Percentiles rank a stretch among this genome's conserved stretches.
Conservation (phyloP, 2,329 filamentous ascomycete species). For the Orbilia ellipsospora region DNA sequence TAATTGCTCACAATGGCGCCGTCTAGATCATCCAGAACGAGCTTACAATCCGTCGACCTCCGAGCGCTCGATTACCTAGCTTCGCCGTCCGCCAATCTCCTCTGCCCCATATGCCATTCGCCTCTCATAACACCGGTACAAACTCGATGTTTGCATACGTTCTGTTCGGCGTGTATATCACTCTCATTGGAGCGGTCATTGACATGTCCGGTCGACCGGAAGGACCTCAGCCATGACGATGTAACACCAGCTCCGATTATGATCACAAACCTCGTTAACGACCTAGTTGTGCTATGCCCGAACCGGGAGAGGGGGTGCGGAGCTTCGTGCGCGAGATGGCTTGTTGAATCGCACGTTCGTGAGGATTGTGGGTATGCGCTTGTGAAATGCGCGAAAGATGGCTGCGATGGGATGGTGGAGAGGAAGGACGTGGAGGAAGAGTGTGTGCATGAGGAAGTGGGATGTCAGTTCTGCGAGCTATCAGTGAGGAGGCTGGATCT, state of each 20-base stretch:
- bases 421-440: slow-evolving; percentile 66
- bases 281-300: slow-evolving; percentile 71
- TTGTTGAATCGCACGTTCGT: slow-evolving; percentile 69
- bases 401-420: slow-evolving; percentile 68
- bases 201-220: slow-evolving; percentile 59
- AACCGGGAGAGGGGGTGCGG: slow-evolving; percentile 68
- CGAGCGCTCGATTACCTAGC: slow-evolving; percentile 61
- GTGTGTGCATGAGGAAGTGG: slow-evolving; percentile 68
- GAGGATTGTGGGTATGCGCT: slow-evolving; percentile 70
- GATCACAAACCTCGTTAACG: slow-evolving; percentile 72
- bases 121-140: slow-evolving; percentile 72
- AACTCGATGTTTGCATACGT: slow-evolving; percentile 73
- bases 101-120: slow-evolving; percentile 68
- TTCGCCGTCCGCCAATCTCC: slow-evolving; percentile 62
- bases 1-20: slow-evolving; percentile 24
- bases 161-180: slow-evolving; percentile 69
- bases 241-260: slow-evolving; percentile 64
- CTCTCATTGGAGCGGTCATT: slow-evolving; percentile 57
- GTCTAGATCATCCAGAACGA: slow-evolving; percentile 41
- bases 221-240: slow-evolving; percentile 57
- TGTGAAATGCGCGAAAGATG: slow-evolving; percentile 69
- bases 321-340: slow-evolving; percentile 67
- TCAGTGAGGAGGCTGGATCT: slow-evolving; percentile 66
- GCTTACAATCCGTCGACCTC: slow-evolving; percentile 59
- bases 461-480: slow-evolving; percentile 69